A percentile compares a stretch with the other conserved stretches of the same genome.
Evolutionary conservation across 768 basidiomycete species (phyloP).

Genomic region (Boletales sp.): DNA sequence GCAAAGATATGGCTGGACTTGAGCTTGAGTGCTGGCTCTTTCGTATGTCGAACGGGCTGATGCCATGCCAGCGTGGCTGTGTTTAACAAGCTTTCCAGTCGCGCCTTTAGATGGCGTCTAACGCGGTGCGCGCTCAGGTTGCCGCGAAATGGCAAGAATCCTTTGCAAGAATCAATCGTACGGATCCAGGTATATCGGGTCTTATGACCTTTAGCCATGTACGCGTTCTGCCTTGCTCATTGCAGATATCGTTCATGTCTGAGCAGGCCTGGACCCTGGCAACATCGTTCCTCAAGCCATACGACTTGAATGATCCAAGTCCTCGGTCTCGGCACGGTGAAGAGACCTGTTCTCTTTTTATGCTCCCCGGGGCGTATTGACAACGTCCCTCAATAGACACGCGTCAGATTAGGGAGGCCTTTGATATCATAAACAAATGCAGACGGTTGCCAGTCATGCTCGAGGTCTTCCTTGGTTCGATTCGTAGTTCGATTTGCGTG

Average conservation of each 20-base stretch:
- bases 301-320: constrained; percentile 42
- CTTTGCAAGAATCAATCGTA: constrained; percentile 59
- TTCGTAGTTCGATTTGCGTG: not conserved
- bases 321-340: constrained; percentile 30
- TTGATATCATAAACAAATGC: constrained; percentile 54
- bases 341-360: constrained; percentile 4
- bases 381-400: constrained; percentile 37
- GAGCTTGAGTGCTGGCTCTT: too few species aligned
- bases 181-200: constrained; percentile 59
- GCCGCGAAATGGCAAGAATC: constrained; percentile 70
- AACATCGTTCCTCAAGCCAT: constrained; percentile 52
- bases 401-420: constrained; percentile 49
- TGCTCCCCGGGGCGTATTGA: not conserved
- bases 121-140: constrained; percentile 62
- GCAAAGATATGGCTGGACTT: too few species aligned
- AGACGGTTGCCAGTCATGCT: constrained; percentile 60
- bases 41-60: too few species aligned
- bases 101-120: constrained; percentile 46
- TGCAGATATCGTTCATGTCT: constrained; percentile 1
- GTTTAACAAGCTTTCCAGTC: not conserved
- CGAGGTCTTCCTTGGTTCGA: constrained; percentile 69
- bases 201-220: constrained; percentile 65
- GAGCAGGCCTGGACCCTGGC: constrained; percentile 61
- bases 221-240: not conserved
- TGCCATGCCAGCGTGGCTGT: constrained; percentile 19